Evolutionary conservation across 169 alveolate species (phyloP), one percentile per base, ranked within the genome.

Genomic region (Plasmodium adleri): DNA sequence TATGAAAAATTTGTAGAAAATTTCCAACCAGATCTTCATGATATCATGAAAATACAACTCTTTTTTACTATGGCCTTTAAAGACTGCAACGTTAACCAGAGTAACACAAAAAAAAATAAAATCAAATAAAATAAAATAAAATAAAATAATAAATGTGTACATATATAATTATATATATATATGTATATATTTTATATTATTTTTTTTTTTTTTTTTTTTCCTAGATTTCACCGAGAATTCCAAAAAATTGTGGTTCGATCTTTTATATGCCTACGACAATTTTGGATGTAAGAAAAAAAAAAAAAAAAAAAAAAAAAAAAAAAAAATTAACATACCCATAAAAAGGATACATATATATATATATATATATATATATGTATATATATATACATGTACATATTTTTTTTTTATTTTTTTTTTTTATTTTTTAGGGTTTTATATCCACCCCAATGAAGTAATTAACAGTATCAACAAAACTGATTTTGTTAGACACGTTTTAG

Each of bases 81-180:
- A 50, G 64, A 76, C 10, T 76, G 78, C 89, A 76, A 76, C 76
- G 67, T 76, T 8, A 76, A 76, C 26, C 89, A 76, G 24, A 56
- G 89, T 72, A 26, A 22, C 50, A 50, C 3, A 71, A 12, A 50
- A 32, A 49, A 5, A 71, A 13, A 26, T 20, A n/a, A 13, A 50
- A n/a, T n/a, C n/a, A n/a, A n/a, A n/a, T n/a, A n/a, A 13, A 9
- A 32, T 64, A 20, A 20, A 20, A n/a, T n/a, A n/a, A 20, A 20
- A 20, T 20, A 20, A 20, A 20, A n/a, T n/a, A n/a, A n/a, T n/a
- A n/a, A n/a, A n/a, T n/a, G n/a, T n/a, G n/a, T n/a, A n/a, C n/a
- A n/a, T n/a, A n/a, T n/a, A n/a, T n/a, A n/a, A n/a, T n/a, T n/a
- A n/a, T n/a, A 20, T 20, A 17, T 17, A 9, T 13, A 20, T 26